A percentile compares a stretch with the other conserved stretches of the same genome.
Evolutionary conservation across 176 grass and related monocot genomes (phyloP).

Genomic region (Aechmea fasciata): DNA sequence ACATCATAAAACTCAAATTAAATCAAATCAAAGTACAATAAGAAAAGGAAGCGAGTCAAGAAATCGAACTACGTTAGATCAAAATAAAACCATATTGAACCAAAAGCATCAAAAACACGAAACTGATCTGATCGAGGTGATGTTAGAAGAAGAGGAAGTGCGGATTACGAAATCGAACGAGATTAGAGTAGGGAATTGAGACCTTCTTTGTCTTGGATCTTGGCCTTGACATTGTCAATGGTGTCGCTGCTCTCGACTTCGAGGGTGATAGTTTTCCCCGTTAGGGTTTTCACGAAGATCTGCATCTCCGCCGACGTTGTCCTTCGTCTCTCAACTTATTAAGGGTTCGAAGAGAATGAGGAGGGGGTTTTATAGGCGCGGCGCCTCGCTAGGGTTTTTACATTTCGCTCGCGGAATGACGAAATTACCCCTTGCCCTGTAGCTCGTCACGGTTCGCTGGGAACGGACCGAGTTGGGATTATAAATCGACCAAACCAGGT

Average conservation of each 20-base stretch:
- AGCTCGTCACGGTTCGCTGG: background rate
- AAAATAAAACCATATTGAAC: too few relatives aligned
- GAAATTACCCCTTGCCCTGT: background rate
- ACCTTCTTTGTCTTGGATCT: conserved; percentile 68
- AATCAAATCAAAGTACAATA: background rate
- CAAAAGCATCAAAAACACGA: too few relatives aligned
- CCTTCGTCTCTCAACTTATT: background rate
- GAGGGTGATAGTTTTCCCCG: conserved; percentile 94
- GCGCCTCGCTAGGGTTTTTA: background rate
- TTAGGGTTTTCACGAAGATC: conserved; percentile 97
- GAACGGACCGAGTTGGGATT: background rate
- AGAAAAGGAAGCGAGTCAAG: background rate
- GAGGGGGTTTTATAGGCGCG: background rate
- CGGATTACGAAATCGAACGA: too few relatives aligned
- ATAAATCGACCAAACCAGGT: too few relatives aligned
- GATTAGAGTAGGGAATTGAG: background rate
- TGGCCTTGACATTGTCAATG: conserved; percentile 96
- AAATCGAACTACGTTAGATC: background rate
- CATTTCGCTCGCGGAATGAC: background rate
- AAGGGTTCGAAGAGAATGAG: background rate
- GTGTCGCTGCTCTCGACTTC: conserved; percentile 99
- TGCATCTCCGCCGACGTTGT: conserved; percentile 38
- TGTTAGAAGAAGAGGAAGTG: background rate
- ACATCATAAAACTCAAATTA: too few relatives aligned
- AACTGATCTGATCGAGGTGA: background rate